Base-by-base conservation (phyloP, 2,329 filamentous ascomycete species). In the Claviceps arundinis region DNA sequence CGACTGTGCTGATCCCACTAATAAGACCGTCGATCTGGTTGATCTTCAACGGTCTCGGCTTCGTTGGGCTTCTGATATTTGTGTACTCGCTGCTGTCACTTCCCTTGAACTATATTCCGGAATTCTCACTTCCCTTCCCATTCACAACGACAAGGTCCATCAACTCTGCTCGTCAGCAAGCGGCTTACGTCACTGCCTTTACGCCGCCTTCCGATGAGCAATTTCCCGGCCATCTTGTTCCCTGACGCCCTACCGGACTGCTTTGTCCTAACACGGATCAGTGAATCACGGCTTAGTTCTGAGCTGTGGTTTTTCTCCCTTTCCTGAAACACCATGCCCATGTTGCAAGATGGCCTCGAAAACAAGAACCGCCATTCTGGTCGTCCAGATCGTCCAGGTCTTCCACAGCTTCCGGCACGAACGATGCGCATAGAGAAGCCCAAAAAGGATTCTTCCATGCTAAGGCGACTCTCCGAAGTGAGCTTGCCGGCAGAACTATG, bases 401-500 rank as follows among this genome's bases (percentile, higher is more conserved):
- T 3, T 54, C 56, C 50, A 59, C 58, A 62, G 60, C 58, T 58
- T 50, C 54, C 58, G 38, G 22, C 30, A 49, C 57, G 58, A 42
- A 46, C 55, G 34, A 42, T 60, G 50, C 41, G 56, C 43, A 45
- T 59, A 24, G 54, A 56, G 42, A 53, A 57, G 5, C 46, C 50
- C 14, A 34, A 11, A 11, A 11, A 34, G 1, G 30, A 34, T 4
- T 51, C 59, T 34, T 40, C 58, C 30, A 56, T 54, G 8, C 54
- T 54, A 44, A 60, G 67, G 30, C 64, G 65, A 42, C 62, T 72
- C 30, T 82, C 80, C 0, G 78, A 82, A 55, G 79, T 82, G 61
- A 82, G 77, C 61, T 75, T 82, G 40, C 70, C 74, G 22, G 80
- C 77, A 26, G 79, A 83, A 34, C 66, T 82, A 9, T 82, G 79